Conservation (phyloP, 345 rosid species). For the Populus tremula region DNA sequence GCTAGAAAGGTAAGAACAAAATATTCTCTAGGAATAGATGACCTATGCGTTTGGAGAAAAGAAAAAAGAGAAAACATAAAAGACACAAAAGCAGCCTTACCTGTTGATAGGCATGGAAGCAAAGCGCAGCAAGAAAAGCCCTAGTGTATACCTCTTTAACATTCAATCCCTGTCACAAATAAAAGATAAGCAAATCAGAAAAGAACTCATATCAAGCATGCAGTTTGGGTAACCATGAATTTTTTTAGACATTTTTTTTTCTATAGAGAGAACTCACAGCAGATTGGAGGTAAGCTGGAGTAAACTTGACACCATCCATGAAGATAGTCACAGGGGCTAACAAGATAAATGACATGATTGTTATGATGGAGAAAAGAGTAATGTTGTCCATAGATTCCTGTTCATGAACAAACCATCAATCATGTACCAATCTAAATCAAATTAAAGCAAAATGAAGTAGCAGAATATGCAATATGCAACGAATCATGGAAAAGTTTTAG, state of each 20-base stretch:
- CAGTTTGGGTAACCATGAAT: neutral
- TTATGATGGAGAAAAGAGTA: conserved; percentile 95
- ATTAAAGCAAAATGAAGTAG: neutral
- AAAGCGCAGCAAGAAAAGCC: conserved; percentile 79
- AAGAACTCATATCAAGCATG: neutral
- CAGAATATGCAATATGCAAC: neutral
- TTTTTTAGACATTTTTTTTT: neutral
- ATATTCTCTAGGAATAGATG: neutral
- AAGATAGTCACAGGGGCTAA: conserved; percentile 76
- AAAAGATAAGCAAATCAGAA: conserved; percentile 15
- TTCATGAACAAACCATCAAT: conserved; percentile 10
- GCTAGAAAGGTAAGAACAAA: neutral
- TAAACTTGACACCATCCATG: conserved; percentile 84
- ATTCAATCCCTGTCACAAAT: conserved; percentile 64
- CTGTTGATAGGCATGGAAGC: conserved; percentile 99
- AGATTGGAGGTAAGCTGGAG: conserved; percentile 78
- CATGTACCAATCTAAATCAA: conserved; percentile 2
- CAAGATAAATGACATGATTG: conserved; percentile 82
- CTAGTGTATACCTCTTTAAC: conserved; percentile 55
- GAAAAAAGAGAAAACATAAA: neutral
- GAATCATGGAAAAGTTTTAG: neutral
- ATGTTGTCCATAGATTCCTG: conserved; percentile 98
- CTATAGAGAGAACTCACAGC: conserved; percentile 53
- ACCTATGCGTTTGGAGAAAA: neutral
- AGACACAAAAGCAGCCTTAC: conserved; percentile 32